Evolutionary conservation across 1,284 basidiomycete species (phyloP).

Genomic region (Phellopilus nigrolimitatus): DNA sequence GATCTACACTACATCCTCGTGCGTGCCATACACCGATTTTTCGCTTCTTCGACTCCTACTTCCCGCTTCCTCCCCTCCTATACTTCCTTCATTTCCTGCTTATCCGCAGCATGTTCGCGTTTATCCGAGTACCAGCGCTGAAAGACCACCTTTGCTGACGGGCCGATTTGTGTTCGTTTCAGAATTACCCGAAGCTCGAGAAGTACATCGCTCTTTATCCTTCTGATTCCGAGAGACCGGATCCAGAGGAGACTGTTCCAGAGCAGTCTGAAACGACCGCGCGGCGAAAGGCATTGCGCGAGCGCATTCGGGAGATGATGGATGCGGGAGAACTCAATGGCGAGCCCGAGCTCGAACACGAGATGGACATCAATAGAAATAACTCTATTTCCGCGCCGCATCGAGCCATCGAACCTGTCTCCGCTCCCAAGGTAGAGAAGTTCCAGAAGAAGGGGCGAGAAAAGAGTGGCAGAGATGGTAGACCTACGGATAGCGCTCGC

Average conservation of each 20-base stretch:
- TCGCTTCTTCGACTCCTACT: not conserved
- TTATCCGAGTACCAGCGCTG: conserved; percentile 1
- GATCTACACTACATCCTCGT: conserved; percentile 86
- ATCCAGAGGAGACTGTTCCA: conserved; percentile 5
- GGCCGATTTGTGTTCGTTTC: conserved; percentile 7
- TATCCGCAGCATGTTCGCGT: too few relatives aligned
- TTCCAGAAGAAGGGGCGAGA: not conserved
- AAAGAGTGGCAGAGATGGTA: too few relatives aligned
- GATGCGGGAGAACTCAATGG: conserved; percentile 49
- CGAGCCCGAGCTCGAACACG: conserved; percentile 64
- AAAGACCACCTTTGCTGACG: too few relatives aligned
- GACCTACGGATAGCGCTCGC: too few relatives aligned
- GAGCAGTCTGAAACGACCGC: conserved; percentile 35
- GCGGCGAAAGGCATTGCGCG: conserved; percentile 58
- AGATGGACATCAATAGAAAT: too few relatives aligned
- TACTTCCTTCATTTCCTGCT: not conserved
- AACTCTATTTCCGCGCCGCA: too few relatives aligned
- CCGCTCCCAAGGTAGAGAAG: too few relatives aligned
- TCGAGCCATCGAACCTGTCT: too few relatives aligned
- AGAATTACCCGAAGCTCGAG: conserved; percentile 77
- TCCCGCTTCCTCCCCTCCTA: too few relatives aligned
- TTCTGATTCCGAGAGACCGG: conserved; percentile 40
- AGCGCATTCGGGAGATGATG: conserved; percentile 63
- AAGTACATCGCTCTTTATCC: conserved; percentile 88
- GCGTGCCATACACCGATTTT: conserved; percentile 23